phyloP scores from a whole-genome alignment of 495 filamentous ascomycete species.

The Aspergillus carlsbadensis region DNA sequence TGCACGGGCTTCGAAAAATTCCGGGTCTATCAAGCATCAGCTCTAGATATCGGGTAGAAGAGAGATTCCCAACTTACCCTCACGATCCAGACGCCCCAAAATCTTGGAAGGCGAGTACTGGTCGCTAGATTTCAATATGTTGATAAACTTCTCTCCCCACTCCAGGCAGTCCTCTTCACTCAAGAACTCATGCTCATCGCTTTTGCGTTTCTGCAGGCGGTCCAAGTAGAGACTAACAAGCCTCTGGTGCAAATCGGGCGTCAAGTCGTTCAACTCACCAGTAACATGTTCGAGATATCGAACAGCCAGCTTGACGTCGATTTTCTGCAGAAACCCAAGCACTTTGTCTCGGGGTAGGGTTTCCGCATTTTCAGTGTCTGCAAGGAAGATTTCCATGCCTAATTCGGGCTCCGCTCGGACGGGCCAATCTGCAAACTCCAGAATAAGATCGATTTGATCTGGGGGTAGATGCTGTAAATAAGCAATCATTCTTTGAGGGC shows the following conservation, averaged over 20 bases:
- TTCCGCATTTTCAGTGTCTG: slow-evolving; percentile 94
- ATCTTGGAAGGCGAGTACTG: slow-evolving; percentile 79
- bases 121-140: slow-evolving; percentile 71
- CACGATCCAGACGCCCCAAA: slow-evolving; percentile 70
- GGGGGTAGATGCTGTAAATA: slow-evolving; percentile 89
- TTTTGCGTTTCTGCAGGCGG: slow-evolving; percentile 49
- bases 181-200: slow-evolving; percentile 31
- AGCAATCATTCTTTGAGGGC: slow-evolving; percentile 78
- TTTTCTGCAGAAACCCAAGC: slow-evolving; percentile 65
- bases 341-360: slow-evolving; percentile 77
- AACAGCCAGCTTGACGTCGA: slow-evolving; percentile 70
- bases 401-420: slow-evolving; percentile 65
- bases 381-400: slow-evolving; percentile 94
- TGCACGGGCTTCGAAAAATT: slow-evolving; percentile 87
- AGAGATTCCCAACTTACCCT: slow-evolving; percentile 54
- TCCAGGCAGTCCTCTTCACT: slow-evolving; percentile 52
- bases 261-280: slow-evolving; percentile 78
- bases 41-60: background rate
- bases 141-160: slow-evolving; percentile 64
- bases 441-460: slow-evolving; percentile 83
- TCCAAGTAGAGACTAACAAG: slow-evolving; percentile 76
- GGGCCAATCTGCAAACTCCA: slow-evolving; percentile 91
- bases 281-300: slow-evolving; percentile 92
- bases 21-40: slow-evolving; percentile 56
- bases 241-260: slow-evolving; percentile 81